Evolutionary conservation across 805 yeast genomes (phyloP), one percentile per base, ranked within the genome.

Genomic region (Metschnikowia colocasiae): DNA sequence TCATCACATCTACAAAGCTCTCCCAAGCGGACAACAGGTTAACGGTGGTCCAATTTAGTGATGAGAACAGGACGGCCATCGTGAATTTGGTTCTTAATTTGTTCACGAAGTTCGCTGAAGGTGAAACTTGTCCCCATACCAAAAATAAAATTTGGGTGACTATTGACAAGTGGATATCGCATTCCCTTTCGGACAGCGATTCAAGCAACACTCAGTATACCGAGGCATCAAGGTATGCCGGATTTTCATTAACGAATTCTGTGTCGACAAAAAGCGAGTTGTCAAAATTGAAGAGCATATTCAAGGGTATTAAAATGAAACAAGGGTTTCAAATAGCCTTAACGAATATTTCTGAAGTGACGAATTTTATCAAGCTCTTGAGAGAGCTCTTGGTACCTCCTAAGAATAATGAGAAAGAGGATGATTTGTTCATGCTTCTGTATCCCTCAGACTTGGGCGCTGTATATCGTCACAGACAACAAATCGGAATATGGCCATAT

Each of bases 401-500:
- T 36, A 22, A 46, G 10, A 48, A 57, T 9, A 59, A 48, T 16
- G 59, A 58, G 18, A 49, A 54, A 26, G 56, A 65, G 39, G 63
- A 30, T n/a, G 23, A 26, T 2, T 26, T 36, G 4, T 43, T 39
- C 31, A 15, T 36, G 4, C 58, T 82, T 12, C 72, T 80, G 10
- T 85, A 74, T 56, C 96, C 96, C 0, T 56, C 69, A 6, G 79
- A 76, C 44, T 61, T 89, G 23, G 96, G 96, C 0, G 60, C 61
- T 2, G 69, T 72, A 0, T 78, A 81, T 52, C 75, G 95, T 56
- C 40, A 50, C 30, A 60, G 64, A 43, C 77, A 61, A 38, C 60
- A 69, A 27, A 62, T 73, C 15, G 96, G 96, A 2, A 64, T 89
- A 5, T 80, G 90, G 80, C 89, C 94, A 2, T 92, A 91, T 57